Evolutionary conservation across 805 yeast genomes (phyloP).

Genomic region (Saccharomycopsis fermentans): DNA sequence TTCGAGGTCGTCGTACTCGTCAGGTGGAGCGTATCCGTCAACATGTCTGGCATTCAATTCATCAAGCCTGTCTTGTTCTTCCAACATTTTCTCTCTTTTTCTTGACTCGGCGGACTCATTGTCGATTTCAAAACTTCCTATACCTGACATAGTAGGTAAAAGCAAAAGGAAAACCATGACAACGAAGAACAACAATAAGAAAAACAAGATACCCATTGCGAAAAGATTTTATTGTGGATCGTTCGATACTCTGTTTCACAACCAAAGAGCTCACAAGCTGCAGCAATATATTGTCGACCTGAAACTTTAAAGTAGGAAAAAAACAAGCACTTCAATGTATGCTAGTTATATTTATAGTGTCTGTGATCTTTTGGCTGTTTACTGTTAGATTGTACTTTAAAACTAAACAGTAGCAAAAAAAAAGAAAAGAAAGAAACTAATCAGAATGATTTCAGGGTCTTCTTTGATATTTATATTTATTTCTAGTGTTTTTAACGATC

Average conservation of each 20-base stretch:
- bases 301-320: too few species aligned
- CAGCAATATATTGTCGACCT: neutral
- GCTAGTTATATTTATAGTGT: too few species aligned
- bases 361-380: too few species aligned
- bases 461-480: too few species aligned
- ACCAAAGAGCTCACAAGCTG: neutral
- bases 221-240: neutral
- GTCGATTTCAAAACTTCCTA: conserved; percentile 16
- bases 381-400: too few species aligned
- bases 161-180: conserved; percentile 10
- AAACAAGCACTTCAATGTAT: too few species aligned
- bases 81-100: neutral
- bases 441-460: too few species aligned
- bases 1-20: conserved; percentile 12
- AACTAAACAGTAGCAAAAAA: too few species aligned
- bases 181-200: conserved; percentile 5
- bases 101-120: neutral
- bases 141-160: conserved; percentile 15
- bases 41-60: neutral
- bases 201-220: conserved; percentile 11
- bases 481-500: too few species aligned
- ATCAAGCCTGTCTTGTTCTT: neutral
- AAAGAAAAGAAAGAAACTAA: too few species aligned
- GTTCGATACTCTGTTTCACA: neutral
- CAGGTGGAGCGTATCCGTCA: conserved; percentile 16